phyloP scores from a whole-genome alignment of 2,329 filamentous ascomycete genomes.

The Xylaria sp. region DNA sequence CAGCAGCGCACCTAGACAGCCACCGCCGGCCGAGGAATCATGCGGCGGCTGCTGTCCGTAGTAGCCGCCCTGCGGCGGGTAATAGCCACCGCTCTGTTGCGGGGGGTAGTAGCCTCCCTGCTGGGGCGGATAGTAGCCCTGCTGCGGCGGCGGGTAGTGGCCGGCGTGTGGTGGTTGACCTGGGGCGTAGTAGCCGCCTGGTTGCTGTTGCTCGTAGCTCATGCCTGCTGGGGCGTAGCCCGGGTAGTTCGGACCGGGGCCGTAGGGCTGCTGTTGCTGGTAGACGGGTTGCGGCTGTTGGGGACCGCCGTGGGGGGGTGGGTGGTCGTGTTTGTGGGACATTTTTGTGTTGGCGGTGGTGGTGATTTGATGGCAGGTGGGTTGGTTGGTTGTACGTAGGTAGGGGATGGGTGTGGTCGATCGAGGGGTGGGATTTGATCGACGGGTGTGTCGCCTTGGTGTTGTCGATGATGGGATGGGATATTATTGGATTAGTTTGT shows the following conservation, averaged over 20 bases:
- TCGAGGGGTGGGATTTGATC: too few species aligned
- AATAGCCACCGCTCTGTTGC: slow-evolving; percentile 33
- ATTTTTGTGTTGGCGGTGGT: slow-evolving; percentile 27
- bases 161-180: background rate
- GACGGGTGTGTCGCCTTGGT: too few species aligned
- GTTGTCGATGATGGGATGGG: too few species aligned
- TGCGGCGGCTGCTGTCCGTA: slow-evolving; percentile 31
- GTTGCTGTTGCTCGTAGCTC: slow-evolving; percentile 39
- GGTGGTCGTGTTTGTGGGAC: slow-evolving; percentile 45
- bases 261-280: slow-evolving; percentile 24
- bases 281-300: slow-evolving; percentile 43
- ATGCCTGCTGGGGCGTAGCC: slow-evolving; percentile 36
- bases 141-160: slow-evolving; percentile 27
- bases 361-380: background rate
- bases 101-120: slow-evolving; percentile 25
- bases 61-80: slow-evolving; percentile 32
- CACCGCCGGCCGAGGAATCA: slow-evolving; percentile 17
- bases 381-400: background rate
- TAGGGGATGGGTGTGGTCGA: too few species aligned
- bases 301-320: slow-evolving; percentile 44
- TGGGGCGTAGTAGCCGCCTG: slow-evolving; percentile 26
- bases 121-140: slow-evolving; percentile 15
- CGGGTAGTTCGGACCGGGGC: slow-evolving; percentile 34
- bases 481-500: background rate
- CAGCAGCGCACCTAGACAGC: slow-evolving; percentile 42